Conservation (phyloP, 202 grass and related monocot species). For the Elaeis oleifera region DNA sequence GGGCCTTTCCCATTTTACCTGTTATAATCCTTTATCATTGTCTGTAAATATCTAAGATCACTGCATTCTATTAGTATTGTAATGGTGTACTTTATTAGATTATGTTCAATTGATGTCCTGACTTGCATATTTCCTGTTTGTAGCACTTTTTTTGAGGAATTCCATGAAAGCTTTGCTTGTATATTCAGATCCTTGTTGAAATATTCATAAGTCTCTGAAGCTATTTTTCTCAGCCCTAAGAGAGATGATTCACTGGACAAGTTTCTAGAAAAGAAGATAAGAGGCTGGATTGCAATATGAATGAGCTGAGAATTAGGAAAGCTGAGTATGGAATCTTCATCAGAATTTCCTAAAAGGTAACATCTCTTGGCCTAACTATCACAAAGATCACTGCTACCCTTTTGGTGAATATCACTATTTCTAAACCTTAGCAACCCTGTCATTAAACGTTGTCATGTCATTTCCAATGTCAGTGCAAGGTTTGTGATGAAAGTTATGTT, state of each 20-base stretch:
- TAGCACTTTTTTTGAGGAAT: conserved; percentile 92
- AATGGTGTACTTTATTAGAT: too few species aligned
- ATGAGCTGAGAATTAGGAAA: conserved; percentile 75
- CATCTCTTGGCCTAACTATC: conserved; percentile 71
- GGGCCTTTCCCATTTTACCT: too few species aligned
- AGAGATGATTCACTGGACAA: conserved; percentile 73
- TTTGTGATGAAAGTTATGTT: too few species aligned
- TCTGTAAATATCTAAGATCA: too few species aligned
- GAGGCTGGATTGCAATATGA: conserved; percentile 51
- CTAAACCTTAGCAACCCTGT: background rate
- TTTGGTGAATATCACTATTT: conserved; percentile 44
- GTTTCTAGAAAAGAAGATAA: conserved; percentile 45
- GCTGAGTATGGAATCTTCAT: conserved; percentile 56
- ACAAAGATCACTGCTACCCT: conserved; percentile 71
- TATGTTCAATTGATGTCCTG: background rate
- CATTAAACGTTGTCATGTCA: too few species aligned
- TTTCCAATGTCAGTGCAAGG: too few species aligned
- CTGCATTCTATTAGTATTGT: too few species aligned
- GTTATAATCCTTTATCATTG: too few species aligned
- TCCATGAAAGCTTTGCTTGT: conserved; percentile 52
- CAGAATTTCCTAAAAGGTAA: conserved; percentile 41
- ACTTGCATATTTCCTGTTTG: conserved; percentile 15
- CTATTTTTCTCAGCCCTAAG: conserved; percentile 72
- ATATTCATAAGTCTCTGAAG: conserved; percentile 51
- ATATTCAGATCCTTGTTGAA: conserved; percentile 59